These are phyloP conservation scores for Cryptococcus sp. DNA, from an alignment of 1,284 basidiomycete genomes.

Conservation along the genomic window DNA sequence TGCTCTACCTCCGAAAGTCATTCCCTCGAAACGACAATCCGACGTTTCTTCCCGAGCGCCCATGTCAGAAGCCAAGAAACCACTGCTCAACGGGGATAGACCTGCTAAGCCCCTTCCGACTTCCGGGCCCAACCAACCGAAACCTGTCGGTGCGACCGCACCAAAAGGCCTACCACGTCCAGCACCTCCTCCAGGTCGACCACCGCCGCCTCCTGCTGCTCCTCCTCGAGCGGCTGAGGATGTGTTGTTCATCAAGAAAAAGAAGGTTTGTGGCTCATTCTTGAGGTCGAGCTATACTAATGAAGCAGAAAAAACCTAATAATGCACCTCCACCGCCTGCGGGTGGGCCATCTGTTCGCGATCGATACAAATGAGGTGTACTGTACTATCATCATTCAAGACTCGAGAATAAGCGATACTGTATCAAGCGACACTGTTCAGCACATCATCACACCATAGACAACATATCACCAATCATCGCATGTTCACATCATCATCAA, in stretches of 20 bases:
- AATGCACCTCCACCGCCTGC: conserved; percentile 4
- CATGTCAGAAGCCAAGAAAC: conserved; percentile 6
- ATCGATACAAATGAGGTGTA: conserved; percentile 4
- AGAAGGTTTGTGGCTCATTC: conserved; percentile 25
- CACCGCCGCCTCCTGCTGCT: conserved; percentile 16
- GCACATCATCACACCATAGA: neutral
- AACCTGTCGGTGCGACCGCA: neutral
- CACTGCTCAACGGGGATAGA: neutral
- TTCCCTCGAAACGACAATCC: conserved; percentile 7
- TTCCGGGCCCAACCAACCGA: neutral
- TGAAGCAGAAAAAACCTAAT: conserved; percentile 11
- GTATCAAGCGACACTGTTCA: too few species aligned
- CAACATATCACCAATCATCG: neutral
- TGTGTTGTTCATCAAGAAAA: conserved; percentile 45
- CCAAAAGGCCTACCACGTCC: neutral
- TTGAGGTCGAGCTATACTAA: conserved; percentile 2
- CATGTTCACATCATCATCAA: conserved; percentile 1
- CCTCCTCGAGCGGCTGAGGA: conserved; percentile 24
- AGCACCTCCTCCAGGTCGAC: conserved; percentile 10
- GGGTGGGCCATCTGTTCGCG: conserved; percentile 18
- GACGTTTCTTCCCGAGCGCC: conserved; percentile 1
- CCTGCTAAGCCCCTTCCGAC: too few species aligned
- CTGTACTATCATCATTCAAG: neutral
- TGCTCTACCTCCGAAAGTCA: neutral
- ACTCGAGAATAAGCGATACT: neutral